Conservation (phyloP, 2,329 filamentous ascomycete species). For the Waltergamsia citrina region DNA sequence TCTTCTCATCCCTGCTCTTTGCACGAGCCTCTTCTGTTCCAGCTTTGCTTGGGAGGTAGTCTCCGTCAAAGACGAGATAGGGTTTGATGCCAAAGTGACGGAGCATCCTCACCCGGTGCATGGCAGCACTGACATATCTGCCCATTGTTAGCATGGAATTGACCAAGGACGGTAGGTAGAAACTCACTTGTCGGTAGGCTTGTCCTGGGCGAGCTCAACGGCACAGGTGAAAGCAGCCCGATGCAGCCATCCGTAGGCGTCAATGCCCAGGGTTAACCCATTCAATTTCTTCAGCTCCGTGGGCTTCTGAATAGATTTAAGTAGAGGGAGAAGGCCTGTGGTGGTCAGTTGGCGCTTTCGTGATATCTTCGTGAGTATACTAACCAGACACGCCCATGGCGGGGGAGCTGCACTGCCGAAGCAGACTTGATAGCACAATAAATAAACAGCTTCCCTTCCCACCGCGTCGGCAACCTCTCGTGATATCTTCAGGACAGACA, state of each 20-base stretch:
- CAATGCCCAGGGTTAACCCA: constrained; percentile 86
- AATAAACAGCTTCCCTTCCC: neutral
- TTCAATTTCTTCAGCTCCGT: constrained; percentile 77
- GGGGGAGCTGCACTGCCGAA: constrained; percentile 6
- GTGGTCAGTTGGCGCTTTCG: too few relatives aligned
- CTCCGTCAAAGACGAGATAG: constrained; percentile 93
- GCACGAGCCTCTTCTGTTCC: constrained; percentile 71
- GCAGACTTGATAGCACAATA: neutral
- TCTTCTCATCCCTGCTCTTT: constrained; percentile 69
- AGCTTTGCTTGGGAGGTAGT: constrained; percentile 88
- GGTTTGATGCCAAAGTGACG: constrained; percentile 89
- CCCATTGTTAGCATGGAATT: neutral
- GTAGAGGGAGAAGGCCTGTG: constrained; percentile 73
- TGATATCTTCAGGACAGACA: neutral
- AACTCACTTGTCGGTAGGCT: constrained; percentile 74
- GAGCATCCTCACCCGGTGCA: constrained; percentile 89
- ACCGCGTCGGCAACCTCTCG: neutral
- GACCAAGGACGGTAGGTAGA: neutral
- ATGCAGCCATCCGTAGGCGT: constrained; percentile 97
- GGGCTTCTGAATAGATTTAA: constrained; percentile 93
- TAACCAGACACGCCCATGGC: constrained; percentile 27
- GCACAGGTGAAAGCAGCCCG: constrained; percentile 85
- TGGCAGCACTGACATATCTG: constrained; percentile 82
- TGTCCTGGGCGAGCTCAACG: constrained; percentile 79
- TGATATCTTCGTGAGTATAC: too few relatives aligned